These are phyloP conservation scores for Acephala macrosclerotiorum DNA, from an alignment of 2,329 filamentous ascomycete genomes.

Conservation along the genomic window DNA sequence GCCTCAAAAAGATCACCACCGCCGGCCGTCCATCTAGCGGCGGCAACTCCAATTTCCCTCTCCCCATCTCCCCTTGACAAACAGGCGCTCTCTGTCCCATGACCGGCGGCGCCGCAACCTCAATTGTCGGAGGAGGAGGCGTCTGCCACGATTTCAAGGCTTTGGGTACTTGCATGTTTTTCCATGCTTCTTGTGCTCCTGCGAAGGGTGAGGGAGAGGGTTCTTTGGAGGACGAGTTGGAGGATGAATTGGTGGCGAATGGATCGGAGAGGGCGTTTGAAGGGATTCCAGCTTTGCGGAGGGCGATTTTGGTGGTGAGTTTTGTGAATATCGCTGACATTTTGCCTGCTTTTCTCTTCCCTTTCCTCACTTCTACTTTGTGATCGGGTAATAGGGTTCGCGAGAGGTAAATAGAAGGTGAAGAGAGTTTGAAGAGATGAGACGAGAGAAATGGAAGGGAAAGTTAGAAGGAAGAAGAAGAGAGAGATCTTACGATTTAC, in stretches of 20 bases:
- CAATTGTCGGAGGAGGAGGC: slow-evolving; percentile 38
- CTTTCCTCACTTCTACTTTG: no score
- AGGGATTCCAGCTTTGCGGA: slow-evolving; percentile 42
- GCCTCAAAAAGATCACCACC: slow-evolving; percentile 72
- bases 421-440: neutral
- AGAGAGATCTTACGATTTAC: slow-evolving; percentile 8
- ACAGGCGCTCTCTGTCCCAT: slow-evolving; percentile 38
- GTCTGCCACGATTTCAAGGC: slow-evolving; percentile 42
- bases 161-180: slow-evolving; percentile 39
- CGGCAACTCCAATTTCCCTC: slow-evolving; percentile 48
- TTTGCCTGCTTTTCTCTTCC: no score
- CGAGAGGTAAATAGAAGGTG: neutral
- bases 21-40: slow-evolving; percentile 59
- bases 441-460: neutral
- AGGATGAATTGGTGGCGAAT: slow-evolving; percentile 10
- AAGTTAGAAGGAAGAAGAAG: neutral
- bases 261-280: slow-evolving; percentile 35
- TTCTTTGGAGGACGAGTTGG: slow-evolving; percentile 26
- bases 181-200: slow-evolving; percentile 36
- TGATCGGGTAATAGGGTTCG: neutral
- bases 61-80: slow-evolving; percentile 3
- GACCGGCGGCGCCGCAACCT: slow-evolving; percentile 35
- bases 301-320: slow-evolving; percentile 43
- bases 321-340: slow-evolving; percentile 39
- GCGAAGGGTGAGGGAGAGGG: slow-evolving; percentile 32